A percentile compares a stretch with the other conserved stretches of the same genome.
These are phyloP conservation scores for Plasmodium inui DNA, from an alignment of 169 alveolate species.

Conservation along the genomic window DNA sequence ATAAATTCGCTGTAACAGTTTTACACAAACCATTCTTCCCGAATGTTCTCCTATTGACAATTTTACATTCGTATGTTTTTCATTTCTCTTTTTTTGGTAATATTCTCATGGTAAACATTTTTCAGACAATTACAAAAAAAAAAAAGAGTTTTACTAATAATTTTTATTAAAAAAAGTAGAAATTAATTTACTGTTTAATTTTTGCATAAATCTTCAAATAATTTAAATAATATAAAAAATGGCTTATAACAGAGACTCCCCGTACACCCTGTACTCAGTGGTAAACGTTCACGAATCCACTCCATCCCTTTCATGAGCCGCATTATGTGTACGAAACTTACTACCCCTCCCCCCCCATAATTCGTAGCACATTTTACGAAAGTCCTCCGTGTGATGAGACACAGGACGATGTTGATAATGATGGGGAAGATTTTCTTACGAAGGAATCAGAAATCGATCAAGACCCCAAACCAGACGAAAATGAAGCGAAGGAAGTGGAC, in stretches of 20 bases:
- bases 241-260: neutral
- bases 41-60: neutral
- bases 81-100: neutral
- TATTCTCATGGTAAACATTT: neutral
- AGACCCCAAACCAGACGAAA: neutral
- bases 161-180: neutral
- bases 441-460: no score
- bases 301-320: neutral
- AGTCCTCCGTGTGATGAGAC: neutral
- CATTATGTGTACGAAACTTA: neutral
- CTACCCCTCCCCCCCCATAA: neutral
- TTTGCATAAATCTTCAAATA: neutral
- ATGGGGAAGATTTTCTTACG: neutral
- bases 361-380: neutral
- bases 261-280: neutral
- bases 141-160: neutral
- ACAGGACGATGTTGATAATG: neutral
- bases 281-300: no score
- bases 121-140: neutral
- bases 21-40: neutral
- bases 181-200: no score
- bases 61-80: neutral
- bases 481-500: neutral
- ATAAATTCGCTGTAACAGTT: neutral
- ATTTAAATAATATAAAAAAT: no score